phyloP scores from a whole-genome alignment of 768 basidiomycete genomes.

The Phaeotremella fagi region DNA sequence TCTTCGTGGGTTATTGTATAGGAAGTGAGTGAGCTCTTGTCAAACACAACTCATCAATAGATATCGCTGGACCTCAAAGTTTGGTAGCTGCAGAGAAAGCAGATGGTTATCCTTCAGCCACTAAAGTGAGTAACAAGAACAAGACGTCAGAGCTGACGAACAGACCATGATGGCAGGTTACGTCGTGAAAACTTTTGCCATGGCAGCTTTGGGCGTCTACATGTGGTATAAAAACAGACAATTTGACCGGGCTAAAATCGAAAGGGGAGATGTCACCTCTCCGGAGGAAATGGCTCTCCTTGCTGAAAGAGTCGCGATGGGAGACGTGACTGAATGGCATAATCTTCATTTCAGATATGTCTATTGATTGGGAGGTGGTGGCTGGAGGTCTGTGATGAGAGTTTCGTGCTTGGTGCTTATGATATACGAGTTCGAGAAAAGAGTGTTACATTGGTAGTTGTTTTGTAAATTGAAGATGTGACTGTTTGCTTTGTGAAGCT shows the following conservation, averaged over 20 bases:
- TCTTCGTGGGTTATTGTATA: constrained; percentile 42
- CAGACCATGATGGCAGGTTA: constrained; percentile 41
- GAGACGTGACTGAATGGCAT: too few species aligned
- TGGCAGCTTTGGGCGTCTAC: constrained; percentile 42
- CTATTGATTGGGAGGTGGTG: too few species aligned
- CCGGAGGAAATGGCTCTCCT: not conserved
- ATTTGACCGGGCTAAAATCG: constrained; percentile 25
- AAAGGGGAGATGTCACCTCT: constrained; percentile 1
- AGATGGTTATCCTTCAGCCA: constrained; percentile 35
- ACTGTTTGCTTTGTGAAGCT: too few species aligned
- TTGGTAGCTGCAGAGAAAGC: constrained; percentile 21
- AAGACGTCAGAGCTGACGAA: not conserved
- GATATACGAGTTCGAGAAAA: too few species aligned
- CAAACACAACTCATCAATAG: not conserved
- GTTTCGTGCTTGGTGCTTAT: too few species aligned
- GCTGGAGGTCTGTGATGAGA: too few species aligned
- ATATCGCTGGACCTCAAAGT: constrained; percentile 16
- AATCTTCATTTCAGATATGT: too few species aligned
- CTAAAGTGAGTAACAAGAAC: constrained; percentile 14
- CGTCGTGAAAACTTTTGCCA: constrained; percentile 20
- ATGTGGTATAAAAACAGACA: constrained; percentile 46
- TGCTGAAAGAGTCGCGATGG: not conserved
- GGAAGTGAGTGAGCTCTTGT: constrained; percentile 5
- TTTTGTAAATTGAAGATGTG: too few species aligned
- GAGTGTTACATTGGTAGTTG: too few species aligned